Evolutionary conservation across 108 stramenopile species (phyloP).

Genomic region (Skeletonema grethae): DNA sequence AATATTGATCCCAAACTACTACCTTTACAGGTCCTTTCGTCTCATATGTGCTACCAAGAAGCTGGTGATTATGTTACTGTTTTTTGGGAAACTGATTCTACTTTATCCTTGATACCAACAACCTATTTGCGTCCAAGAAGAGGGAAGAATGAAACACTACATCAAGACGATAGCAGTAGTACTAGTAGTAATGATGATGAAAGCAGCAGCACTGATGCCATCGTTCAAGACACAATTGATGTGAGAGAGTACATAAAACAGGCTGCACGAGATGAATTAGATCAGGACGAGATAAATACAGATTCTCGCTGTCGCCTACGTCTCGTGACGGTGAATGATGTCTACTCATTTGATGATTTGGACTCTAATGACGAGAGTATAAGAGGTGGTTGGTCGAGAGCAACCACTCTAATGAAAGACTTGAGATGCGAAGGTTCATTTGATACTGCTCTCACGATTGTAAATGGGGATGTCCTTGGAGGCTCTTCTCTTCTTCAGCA

Average conservation of each 20-base stretch:
- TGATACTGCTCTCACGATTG: conserved; percentile 28
- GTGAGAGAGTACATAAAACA: not conserved
- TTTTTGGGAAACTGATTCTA: conserved; percentile 45
- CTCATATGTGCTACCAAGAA: conserved; percentile 46
- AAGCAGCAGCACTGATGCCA: not conserved
- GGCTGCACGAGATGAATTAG: not conserved
- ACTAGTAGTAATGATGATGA: not conserved
- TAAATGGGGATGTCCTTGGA: conserved; percentile 48
- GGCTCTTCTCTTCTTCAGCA: conserved; percentile 41
- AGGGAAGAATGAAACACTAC: not conserved
- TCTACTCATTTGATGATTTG: conserved; percentile 43
- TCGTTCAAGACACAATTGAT: not conserved
- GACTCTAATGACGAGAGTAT: conserved; percentile 2
- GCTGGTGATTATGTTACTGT: conserved; percentile 30
- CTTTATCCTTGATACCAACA: conserved; percentile 34
- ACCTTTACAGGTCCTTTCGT: conserved; percentile 37
- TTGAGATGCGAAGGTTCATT: not conserved
- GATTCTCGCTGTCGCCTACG: conserved; percentile 17
- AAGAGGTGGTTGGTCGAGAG: conserved; percentile 46
- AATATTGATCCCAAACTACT: conserved; percentile 7
- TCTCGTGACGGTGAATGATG: conserved; percentile 48
- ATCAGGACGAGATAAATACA: not conserved
- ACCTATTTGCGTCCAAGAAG: conserved; percentile 21
- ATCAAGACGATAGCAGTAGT: not conserved
- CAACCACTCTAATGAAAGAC: conserved; percentile 39